Conservation (phyloP, 108 stramenopile genomes). For the Pelagomonas calceolata region DNA sequence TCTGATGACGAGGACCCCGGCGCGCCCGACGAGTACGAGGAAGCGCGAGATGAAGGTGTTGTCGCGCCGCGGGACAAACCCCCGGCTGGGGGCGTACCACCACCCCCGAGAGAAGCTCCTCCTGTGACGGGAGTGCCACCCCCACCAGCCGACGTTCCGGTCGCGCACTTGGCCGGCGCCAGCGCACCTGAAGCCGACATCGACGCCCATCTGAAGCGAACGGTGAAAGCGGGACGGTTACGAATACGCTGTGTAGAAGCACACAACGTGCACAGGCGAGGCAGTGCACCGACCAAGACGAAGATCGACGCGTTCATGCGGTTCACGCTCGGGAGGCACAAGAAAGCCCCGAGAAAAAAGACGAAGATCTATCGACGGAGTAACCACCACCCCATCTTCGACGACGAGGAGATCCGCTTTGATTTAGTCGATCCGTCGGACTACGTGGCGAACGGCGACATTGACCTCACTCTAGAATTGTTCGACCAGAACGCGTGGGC, state of each 20-base stretch:
- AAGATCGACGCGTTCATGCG: slow-evolving; percentile 27
- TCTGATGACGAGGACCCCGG: not conserved
- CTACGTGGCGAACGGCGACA: slow-evolving; percentile 34
- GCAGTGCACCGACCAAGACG: slow-evolving; percentile 2
- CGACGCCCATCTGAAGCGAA: slow-evolving; percentile 1
- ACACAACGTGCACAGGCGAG: slow-evolving; percentile 17
- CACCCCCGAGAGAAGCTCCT: not conserved
- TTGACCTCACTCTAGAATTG: slow-evolving; percentile 36
- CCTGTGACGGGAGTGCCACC: slow-evolving; percentile 4
- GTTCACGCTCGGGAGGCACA: slow-evolving; percentile 26
- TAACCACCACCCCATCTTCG: slow-evolving; percentile 44
- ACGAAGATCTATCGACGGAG: slow-evolving; percentile 21
- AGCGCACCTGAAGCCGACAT: slow-evolving; percentile 1
- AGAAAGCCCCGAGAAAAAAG: slow-evolving; percentile 18
- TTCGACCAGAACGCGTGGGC: slow-evolving; percentile 35
- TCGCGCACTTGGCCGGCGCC: not conserved
- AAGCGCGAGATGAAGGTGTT: not conserved
- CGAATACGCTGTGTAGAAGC: slow-evolving; percentile 23
- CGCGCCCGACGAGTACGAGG: not conserved
- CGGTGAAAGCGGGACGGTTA: slow-evolving; percentile 24
- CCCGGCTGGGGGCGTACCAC: not conserved
- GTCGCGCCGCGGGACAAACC: too few relatives aligned
- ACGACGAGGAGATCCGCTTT: slow-evolving; percentile 36
- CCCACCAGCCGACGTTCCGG: not conserved
- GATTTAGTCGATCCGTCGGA: slow-evolving; percentile 40